Evolutionary conservation across 164 flowering plant genomes (phyloP), one percentile per base, ranked within the genome.

Genomic region (Amborella trichopoda): DNA sequence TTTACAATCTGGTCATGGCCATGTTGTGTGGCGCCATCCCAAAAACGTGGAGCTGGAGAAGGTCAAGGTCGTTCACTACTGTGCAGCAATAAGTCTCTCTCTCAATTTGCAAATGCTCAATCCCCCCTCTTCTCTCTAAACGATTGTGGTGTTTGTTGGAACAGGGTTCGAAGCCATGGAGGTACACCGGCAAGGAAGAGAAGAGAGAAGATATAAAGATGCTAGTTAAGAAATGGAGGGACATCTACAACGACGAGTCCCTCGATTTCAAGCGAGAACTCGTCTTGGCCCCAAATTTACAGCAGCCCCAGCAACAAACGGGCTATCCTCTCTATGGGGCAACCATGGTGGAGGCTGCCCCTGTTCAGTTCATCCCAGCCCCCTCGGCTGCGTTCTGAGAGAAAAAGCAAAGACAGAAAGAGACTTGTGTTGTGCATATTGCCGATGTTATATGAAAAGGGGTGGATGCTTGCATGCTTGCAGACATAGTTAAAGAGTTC

Each of bases 151-250:
- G n/a, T n/a, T n/a, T n/a, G n/a, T n/a, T n/a, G n/a, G n/a, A n/a
- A n/a, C n/a, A n/a, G n/a, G 71, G 82, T 2, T 71, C 82, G 4
- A 76, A 76, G 66, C 82, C 82, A 23, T 76, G 82, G 82, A 76
- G 82, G 62, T 73, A 65, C 36, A 76, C 77, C 0, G 82, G 82
- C 12, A 50, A 77, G 36, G 78, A 73, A 50, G 68, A 50, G 14
- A 59, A 70, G 23, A 73, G 82, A 40, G 79, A 76, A 33, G 82
- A 76, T 46, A 61, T 76, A 2, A 76, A 73, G 63, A 67, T 76
- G 79, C 46, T 73, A 53, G 77, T 73, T 32, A 26, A 67, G 48
- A 73, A 69, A 48, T 76, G 82, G 82, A 71, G 73, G 76, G 71
- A 71, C 17, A 46, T 76, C 14, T 76, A 68, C 67, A 56, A 55